Conservation (phyloP, 2,329 filamentous ascomycete species). For the Penicillium decumbens region DNA sequence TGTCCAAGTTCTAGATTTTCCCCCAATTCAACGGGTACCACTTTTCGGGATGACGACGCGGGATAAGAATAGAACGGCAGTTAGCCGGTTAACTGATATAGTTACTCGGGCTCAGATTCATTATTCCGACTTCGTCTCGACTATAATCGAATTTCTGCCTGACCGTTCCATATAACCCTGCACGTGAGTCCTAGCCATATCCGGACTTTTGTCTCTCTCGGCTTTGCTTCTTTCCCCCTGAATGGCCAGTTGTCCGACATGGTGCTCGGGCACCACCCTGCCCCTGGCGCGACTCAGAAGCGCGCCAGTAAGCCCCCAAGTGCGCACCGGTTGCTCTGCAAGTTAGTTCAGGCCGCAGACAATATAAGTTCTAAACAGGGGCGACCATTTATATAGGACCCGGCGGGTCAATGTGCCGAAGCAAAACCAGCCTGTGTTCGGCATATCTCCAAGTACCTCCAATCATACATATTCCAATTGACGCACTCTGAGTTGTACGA, state of each 20-base stretch:
- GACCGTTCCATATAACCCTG: not conserved
- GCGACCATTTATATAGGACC: slow-evolving; percentile 12
- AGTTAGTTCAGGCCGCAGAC: slow-evolving; percentile 48
- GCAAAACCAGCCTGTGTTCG: slow-evolving; percentile 57
- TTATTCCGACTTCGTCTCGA: not conserved
- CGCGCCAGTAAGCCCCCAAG: slow-evolving; percentile 4
- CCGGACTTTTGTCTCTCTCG: no score
- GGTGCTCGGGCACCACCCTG: not conserved
- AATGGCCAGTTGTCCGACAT: not conserved
- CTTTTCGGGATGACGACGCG: not conserved
- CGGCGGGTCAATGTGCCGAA: slow-evolving; percentile 63
- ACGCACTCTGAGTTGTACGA: slow-evolving; percentile 5
- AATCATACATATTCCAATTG: not conserved
- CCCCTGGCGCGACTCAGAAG: not conserved
- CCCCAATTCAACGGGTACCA: not conserved
- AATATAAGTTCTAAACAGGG: not conserved
- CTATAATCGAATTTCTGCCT: no score
- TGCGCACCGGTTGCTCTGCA: slow-evolving; percentile 60
- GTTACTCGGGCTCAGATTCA: not conserved
- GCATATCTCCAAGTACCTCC: slow-evolving; percentile 41
- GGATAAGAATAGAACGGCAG: not conserved
- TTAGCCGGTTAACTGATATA: not conserved
- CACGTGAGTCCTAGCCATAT: not conserved
- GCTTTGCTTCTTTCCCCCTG: no score
- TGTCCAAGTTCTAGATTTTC: not conserved